Conservation (phyloP, 106 monocot genomes). For the Dendrobium catenatum region DNA sequence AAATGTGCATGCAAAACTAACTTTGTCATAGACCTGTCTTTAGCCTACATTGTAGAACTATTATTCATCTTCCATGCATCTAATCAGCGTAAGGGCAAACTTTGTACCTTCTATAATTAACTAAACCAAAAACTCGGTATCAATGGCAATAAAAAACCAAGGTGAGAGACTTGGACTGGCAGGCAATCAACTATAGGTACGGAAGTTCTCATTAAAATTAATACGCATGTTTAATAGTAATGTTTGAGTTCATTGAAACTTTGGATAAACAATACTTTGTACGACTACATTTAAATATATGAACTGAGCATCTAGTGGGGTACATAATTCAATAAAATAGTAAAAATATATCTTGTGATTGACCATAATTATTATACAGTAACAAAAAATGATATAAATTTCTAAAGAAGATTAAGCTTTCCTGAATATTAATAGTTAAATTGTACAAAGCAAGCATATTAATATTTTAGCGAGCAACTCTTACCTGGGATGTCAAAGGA, state of each 20-base stretch:
- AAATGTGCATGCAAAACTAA: background rate
- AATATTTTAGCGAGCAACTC: constrained; percentile 1
- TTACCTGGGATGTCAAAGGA: constrained; percentile 41
- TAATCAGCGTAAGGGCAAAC: background rate
- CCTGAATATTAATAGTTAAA: background rate
- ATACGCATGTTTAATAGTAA: too few relatives aligned
- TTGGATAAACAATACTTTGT: too few relatives aligned
- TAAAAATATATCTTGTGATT: background rate
- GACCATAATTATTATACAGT: background rate
- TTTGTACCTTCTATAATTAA: too few relatives aligned
- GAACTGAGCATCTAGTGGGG: too few relatives aligned
- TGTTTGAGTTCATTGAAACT: too few relatives aligned
- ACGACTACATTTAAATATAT: too few relatives aligned
- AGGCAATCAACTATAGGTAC: background rate
- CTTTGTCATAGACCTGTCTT: background rate
- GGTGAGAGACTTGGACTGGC: background rate
- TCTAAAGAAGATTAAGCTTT: background rate
- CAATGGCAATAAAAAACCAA: too few relatives aligned
- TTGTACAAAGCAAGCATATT: constrained; percentile 6
- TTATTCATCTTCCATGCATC: background rate
- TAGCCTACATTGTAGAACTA: background rate
- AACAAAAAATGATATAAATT: background rate
- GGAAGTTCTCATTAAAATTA: too few relatives aligned
- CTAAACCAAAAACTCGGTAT: too few relatives aligned
- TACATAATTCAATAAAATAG: too few relatives aligned